Evolutionary conservation across 148 eudicot genomes (phyloP).

Genomic region (Nyssa sinensis): DNA sequence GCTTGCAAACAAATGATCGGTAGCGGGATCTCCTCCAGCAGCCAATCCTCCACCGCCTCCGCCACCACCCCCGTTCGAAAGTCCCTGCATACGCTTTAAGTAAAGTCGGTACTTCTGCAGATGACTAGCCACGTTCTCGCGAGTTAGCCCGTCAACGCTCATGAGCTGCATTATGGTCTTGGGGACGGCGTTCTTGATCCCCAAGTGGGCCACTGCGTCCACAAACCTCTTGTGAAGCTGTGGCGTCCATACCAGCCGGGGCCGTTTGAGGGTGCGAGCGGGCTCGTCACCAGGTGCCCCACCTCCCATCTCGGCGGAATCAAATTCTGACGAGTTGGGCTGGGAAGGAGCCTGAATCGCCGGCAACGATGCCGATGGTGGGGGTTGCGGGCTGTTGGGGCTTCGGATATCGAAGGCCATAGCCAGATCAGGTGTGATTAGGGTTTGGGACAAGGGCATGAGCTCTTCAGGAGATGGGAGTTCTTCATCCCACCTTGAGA

Average conservation of each 20-base stretch:
- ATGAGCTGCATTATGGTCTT: constrained; percentile 85
- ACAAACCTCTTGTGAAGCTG: constrained; percentile 81
- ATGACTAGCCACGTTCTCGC: constrained; percentile 80
- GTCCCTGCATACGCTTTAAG: constrained; percentile 73
- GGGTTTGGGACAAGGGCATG: constrained; percentile 77
- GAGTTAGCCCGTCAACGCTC: constrained; percentile 72
- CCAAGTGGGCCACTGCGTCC: constrained; percentile 77
- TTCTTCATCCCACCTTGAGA: constrained; percentile 82
- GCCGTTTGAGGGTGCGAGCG: constrained; percentile 68
- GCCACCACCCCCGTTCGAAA: constrained; percentile 21
- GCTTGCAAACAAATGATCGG: constrained; percentile 82
- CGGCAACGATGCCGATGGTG: constrained; percentile 23
- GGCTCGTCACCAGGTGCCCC: constrained; percentile 47
- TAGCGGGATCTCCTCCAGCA: constrained; percentile 54
- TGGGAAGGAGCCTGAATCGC: constrained; percentile 30
- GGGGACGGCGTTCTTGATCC: constrained; percentile 79
- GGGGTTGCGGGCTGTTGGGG: constrained; percentile 18
- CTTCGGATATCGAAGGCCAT: constrained; percentile 67
- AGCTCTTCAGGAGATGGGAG: constrained; percentile 82
- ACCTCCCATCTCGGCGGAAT: constrained; percentile 52
- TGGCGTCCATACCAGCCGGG: constrained; percentile 81
- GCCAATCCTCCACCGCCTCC: constrained; percentile 26
- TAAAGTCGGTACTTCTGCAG: constrained; percentile 69
- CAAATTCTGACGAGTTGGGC: constrained; percentile 64
- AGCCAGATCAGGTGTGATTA: constrained; percentile 87